Conservation (phyloP, 768 basidiomycete genomes). For the Xerocomellus intermedius region DNA sequence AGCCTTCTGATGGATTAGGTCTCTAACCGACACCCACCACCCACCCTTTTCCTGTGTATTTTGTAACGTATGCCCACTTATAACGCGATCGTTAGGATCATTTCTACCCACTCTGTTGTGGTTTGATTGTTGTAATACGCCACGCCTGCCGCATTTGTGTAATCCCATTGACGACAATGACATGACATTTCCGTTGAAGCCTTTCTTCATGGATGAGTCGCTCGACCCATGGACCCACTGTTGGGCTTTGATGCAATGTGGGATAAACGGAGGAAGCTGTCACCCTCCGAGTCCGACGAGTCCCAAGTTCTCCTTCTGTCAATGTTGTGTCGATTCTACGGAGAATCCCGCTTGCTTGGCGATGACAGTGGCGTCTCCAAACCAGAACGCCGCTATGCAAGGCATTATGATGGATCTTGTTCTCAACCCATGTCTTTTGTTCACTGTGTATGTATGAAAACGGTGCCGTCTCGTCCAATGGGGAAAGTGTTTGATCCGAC, state of each 20-base stretch:
- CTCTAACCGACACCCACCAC: neutral
- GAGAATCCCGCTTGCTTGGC: constrained; percentile 11
- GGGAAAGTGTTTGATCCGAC: neutral
- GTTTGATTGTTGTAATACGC: constrained; percentile 15
- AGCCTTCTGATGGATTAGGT: constrained; percentile 17
- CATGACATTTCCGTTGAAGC: neutral
- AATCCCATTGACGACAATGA: constrained; percentile 9
- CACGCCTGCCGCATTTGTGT: neutral
- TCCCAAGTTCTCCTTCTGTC: neutral
- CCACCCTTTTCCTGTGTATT: constrained; percentile 14
- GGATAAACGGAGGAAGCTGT: constrained; percentile 1
- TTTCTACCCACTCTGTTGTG: neutral
- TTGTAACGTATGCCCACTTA: constrained; percentile 17
- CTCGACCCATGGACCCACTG: neutral
- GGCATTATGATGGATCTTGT: neutral
- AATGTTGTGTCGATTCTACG: neutral
- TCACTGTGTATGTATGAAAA: neutral
- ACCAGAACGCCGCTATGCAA: neutral
- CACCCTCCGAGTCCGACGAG: neutral
- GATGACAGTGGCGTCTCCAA: neutral
- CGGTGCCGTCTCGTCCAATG: neutral
- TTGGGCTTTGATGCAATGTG: neutral
- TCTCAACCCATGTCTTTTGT: neutral
- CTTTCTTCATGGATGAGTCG: neutral
- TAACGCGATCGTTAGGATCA: constrained; percentile 17